phyloP scores from a whole-genome alignment of 768 basidiomycete genomes.

The Sarcodon sp. region DNA sequence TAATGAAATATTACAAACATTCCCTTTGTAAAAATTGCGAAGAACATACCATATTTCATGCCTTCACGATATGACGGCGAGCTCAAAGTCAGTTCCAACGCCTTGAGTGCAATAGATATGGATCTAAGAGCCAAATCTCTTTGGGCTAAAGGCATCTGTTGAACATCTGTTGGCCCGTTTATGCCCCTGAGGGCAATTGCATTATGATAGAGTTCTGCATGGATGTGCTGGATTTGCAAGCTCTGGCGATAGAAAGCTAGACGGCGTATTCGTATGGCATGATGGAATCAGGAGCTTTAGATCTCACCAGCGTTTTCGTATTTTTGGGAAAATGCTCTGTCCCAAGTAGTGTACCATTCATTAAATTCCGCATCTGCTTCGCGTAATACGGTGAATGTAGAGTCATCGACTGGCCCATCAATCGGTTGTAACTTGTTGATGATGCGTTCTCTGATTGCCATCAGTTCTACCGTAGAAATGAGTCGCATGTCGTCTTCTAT shows the following conservation, averaged over 20 bases:
- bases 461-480: conserved; percentile 88
- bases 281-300: background rate
- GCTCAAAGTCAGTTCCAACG: conserved; percentile 76
- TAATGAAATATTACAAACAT: conserved; percentile 14
- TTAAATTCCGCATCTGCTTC: conserved; percentile 69
- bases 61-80: conserved; percentile 80
- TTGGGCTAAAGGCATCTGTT: conserved; percentile 71
- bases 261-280: conserved; percentile 1
- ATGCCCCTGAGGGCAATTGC: conserved; percentile 77
- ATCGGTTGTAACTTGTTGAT: conserved; percentile 72
- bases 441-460: conserved; percentile 78
- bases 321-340: conserved; percentile 66
- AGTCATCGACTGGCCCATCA: conserved; percentile 63
- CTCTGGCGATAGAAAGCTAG: conserved; percentile 82
- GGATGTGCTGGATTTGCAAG: conserved; percentile 76
- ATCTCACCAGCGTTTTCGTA: conserved; percentile 67
- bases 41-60: conserved; percentile 71
- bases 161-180: conserved; percentile 75
- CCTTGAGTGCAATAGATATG: conserved; percentile 69
- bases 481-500: conserved; percentile 93
- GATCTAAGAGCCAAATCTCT: conserved; percentile 70
- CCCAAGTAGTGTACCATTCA: conserved; percentile 75
- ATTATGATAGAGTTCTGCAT: conserved; percentile 77
- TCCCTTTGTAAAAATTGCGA: background rate
- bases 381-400: conserved; percentile 58